Conservation (phyloP, 352 stramenopile species). For the Blastocystis sp. region DNA sequence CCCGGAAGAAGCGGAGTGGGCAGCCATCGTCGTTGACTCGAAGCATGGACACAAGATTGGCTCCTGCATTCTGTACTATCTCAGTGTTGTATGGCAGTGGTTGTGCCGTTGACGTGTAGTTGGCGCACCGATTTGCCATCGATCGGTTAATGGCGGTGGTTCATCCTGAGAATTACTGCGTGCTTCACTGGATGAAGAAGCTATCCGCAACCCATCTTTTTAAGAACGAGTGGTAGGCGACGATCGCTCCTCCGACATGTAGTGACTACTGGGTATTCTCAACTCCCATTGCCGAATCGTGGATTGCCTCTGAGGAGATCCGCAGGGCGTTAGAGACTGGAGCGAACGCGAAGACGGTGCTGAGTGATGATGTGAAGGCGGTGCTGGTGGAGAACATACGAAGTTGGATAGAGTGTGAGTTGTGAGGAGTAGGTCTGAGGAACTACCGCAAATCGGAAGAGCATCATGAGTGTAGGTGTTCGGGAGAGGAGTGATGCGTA, state of each 20-base stretch:
- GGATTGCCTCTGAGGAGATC: conserved; percentile 4
- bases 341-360: background rate
- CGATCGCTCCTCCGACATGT: background rate
- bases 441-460: conserved; percentile 3
- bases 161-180: conserved; percentile 69
- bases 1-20: conserved; percentile 51
- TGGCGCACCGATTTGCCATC: conserved; percentile 55
- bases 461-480: conserved; percentile 6
- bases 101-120: background rate
- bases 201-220: conserved; percentile 5
- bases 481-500: background rate
- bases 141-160: conserved; percentile 63
- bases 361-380: background rate
- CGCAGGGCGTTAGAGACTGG: background rate
- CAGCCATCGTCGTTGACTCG: conserved; percentile 43
- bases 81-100: background rate
- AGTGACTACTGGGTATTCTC: conserved; percentile 58
- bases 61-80: conserved; percentile 62
- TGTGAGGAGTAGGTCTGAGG: background rate
- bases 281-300: conserved; percentile 25
- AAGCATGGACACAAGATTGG: conserved; percentile 71
- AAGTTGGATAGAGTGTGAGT: background rate
- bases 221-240: conserved; percentile 40
- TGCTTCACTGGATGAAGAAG: conserved; percentile 73
- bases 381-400: background rate